Base-by-base conservation (phyloP, 805 yeast genomes). In the Ogataea siamensis region DNA sequence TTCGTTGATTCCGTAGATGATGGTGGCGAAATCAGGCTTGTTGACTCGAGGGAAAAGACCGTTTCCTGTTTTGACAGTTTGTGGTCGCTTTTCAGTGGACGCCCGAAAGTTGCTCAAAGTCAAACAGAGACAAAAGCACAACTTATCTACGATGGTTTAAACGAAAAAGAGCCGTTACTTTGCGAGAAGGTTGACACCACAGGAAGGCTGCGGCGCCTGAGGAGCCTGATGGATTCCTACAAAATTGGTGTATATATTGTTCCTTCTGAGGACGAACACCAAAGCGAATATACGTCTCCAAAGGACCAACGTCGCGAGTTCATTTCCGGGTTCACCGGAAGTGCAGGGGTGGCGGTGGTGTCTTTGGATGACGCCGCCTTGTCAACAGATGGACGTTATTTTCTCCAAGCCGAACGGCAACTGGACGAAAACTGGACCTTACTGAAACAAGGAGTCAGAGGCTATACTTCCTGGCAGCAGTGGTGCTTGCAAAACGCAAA, bases 351-450 rank as follows among this genome's bases (percentile, higher is more conserved):
- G 15, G 97, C 96, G 1, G 73, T 93, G n/a, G 72, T 91, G 13
- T 80, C 95, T 5, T 51, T 69, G 27, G 62, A 63, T 20, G 74
- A 77, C 32, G 94, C 96, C 10, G 85, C 83, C 0, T 64, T 93
- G 34, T 79, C 95, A 7, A 93, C 99, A 0, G 99, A 93, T 62
- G 98, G 98, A 2, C 72, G 99, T 48, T 93, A 93, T 65, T 93
- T 87, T 60, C 68, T 86, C 42, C 99, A 93, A 64, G 98, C 98
- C 1, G 77, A 74, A 15, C 76, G 81, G 41, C 93, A 93, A 63
- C 67, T 93, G 39, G 94, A 87, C 57, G 54, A 62, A 25, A 78
- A 79, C 54, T 93, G 98, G 98, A 62, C 64, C 2, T 63, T 93
- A 31, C 69, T 93, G 43, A 88, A 83, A 55, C 94, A 83, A 58